These are phyloP conservation scores for Perilla frutescens DNA, from an alignment of 257 asterid genomes.

Conservation along the genomic window DNA sequence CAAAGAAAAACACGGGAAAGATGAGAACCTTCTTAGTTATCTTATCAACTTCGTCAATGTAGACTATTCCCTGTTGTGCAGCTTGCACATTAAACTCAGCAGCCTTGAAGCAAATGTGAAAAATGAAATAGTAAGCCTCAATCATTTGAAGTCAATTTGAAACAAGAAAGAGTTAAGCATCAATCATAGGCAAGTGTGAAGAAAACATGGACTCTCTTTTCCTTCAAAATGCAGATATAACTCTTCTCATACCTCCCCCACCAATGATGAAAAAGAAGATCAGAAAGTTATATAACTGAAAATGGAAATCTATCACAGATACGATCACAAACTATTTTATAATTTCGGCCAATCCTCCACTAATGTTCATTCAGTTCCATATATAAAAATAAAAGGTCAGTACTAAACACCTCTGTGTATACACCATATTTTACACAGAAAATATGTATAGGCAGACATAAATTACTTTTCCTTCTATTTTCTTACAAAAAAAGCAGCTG, in stretches of 20 bases:
- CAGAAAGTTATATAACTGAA: slow-evolving; percentile 9
- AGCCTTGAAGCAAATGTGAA: slow-evolving; percentile 65
- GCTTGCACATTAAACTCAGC: slow-evolving; percentile 95
- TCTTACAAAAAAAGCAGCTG: neutral
- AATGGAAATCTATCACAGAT: slow-evolving; percentile 2
- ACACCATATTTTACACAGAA: neutral
- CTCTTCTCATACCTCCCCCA: neutral
- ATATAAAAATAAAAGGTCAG: neutral
- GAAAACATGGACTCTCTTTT: slow-evolving; percentile 13
- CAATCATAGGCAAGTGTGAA: slow-evolving; percentile 23
- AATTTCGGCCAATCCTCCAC: neutral
- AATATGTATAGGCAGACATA: neutral
- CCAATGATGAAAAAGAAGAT: neutral
- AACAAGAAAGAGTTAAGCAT: slow-evolving; percentile 41
- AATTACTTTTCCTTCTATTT: slow-evolving; percentile 14
- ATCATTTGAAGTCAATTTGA: slow-evolving; percentile 34
- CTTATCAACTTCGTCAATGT: slow-evolving; percentile 98
- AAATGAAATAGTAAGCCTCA: slow-evolving; percentile 41
- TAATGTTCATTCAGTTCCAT: slow-evolving; percentile 12
- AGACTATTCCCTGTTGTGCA: slow-evolving; percentile 96
- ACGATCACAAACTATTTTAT: neutral
- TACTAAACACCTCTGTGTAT: slow-evolving; percentile 14
- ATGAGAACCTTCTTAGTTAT: slow-evolving; percentile 82
- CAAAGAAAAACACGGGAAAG: slow-evolving; percentile 27
- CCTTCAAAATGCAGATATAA: slow-evolving; percentile 10